phyloP scores from a whole-genome alignment of 176 grass and related monocot species.

The sorghum (Sorghum bicolor) region Sorghum_bicolor_NCBIv3 NC_012870.2:75222501-75223000 shows the following conservation, averaged over 20 bases:
- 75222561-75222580: no score
- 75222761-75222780: not conserved
- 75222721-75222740: conserved; percentile 58
- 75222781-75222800: not conserved
- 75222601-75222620: no score
- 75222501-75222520: conserved; percentile 71
- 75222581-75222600: no score
- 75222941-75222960: conserved; percentile 54
- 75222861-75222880: conserved; percentile 56
- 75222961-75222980: conserved; percentile 32
- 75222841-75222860: conserved; percentile 6
- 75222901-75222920: conserved; percentile 57
- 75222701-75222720: conserved; percentile 77
- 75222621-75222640: no score
- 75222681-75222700: no score
- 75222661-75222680: no score
- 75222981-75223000: conserved; percentile 40
- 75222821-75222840: not conserved
- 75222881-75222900: conserved; percentile 95
- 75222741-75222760: conserved; percentile 89
- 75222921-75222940: conserved; percentile 84
- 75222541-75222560: conserved; percentile 66
- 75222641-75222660: no score
- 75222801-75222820: not conserved
- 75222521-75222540: conserved; percentile 51